Evolutionary conservation across 2,329 filamentous ascomycete species (phyloP).

Genomic region (Microsporum canis): DNA sequence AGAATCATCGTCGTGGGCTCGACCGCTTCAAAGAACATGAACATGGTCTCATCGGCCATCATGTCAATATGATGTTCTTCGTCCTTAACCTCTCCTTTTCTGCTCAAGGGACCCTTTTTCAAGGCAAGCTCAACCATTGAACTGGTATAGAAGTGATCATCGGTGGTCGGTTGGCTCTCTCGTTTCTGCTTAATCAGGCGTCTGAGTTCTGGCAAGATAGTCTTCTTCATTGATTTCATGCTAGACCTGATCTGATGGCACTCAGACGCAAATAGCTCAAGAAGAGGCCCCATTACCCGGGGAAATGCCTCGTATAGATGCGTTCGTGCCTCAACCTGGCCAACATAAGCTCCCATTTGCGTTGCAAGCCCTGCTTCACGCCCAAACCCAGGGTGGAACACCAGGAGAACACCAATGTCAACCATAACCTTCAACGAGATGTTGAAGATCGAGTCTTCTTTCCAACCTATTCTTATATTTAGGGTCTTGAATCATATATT

Average conservation of each 20-base stretch:
- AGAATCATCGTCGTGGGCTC: neutral
- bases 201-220: neutral
- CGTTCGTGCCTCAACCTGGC: neutral
- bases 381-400: neutral
- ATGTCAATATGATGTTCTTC: slow-evolving; percentile 1
- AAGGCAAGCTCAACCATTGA: neutral
- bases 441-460: neutral
- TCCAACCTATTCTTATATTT: neutral
- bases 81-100: neutral
- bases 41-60: slow-evolving; percentile 3
- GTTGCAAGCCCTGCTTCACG: neutral
- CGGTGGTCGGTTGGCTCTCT: neutral
- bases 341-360: neutral
- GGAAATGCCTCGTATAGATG: neutral
- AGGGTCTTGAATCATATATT: neutral
- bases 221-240: neutral
- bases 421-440: neutral
- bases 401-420: neutral
- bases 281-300: neutral
- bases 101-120: neutral
- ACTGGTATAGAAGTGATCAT: neutral
- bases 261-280: neutral
- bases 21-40: slow-evolving; percentile 1
- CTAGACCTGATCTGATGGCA: neutral
- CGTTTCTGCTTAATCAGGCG: neutral